phyloP scores from a whole-genome alignment of 2,329 filamentous ascomycete genomes.

The Ophioceras dolichostomum region DNA sequence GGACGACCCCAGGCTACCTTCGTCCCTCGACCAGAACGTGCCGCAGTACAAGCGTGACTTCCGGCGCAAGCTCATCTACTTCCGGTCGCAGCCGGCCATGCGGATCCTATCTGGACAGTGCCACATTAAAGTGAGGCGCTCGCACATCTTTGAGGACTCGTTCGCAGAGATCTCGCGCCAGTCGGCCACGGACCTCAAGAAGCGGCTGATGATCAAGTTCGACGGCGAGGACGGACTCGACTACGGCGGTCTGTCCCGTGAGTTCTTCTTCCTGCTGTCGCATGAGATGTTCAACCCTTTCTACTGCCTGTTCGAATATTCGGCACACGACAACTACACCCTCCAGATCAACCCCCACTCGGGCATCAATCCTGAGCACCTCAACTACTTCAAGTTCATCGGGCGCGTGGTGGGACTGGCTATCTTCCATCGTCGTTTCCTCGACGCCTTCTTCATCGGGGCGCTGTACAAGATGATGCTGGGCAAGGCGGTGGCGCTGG shows the following conservation, averaged over 20 bases:
- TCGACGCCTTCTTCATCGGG: conserved; percentile 98
- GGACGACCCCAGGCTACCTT: conserved; percentile 92
- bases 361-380: conserved; percentile 96
- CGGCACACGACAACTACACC: conserved; percentile 98
- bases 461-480: conserved; percentile 99
- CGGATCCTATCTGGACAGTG: conserved; percentile 93
- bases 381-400: conserved; percentile 99
- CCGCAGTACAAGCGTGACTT: conserved; percentile 99
- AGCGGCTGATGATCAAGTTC: conserved; percentile 98
- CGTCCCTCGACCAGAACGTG: conserved; percentile 93
- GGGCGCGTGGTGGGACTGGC: conserved; percentile 91
- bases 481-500: conserved; percentile 78
- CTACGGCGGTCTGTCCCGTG: conserved; percentile 92
- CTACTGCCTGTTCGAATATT: conserved; percentile 99
- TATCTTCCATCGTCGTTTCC: conserved; percentile 94
- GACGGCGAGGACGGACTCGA: conserved; percentile 96
- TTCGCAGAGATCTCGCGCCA: conserved; percentile 98
- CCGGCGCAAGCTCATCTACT: conserved; percentile 95
- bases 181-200: conserved; percentile 91
- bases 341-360: conserved; percentile 99
- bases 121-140: conserved; percentile 92
- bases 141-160: conserved; percentile 97
- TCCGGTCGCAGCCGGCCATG: conserved; percentile 93
- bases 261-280: conserved; percentile 98
- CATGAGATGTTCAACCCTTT: conserved; percentile 99